phyloP scores from a whole-genome alignment of 345 rosid species.

The Sonneratia caseolaris region DNA sequence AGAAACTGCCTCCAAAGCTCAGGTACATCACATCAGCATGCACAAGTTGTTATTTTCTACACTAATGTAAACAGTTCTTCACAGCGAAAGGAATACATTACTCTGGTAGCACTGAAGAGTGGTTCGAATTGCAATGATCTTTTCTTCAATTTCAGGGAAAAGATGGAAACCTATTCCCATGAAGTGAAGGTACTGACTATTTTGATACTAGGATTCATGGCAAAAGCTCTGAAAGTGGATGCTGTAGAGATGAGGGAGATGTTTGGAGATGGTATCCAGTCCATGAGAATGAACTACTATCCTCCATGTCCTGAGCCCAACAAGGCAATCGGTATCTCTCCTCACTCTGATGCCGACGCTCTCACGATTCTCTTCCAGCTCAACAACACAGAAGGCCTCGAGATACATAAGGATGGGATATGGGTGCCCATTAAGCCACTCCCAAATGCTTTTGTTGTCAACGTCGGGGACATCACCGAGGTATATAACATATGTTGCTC shows the following conservation, averaged over 20 bases:
- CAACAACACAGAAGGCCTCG: conserved; percentile 18
- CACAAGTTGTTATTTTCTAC: too few species aligned
- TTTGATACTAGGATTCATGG: conserved; percentile 22
- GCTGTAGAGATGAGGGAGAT: conserved; percentile 23
- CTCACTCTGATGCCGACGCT: conserved; percentile 28
- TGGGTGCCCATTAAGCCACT: conserved; percentile 22
- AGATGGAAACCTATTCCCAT: conserved; percentile 19
- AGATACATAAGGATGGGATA: conserved; percentile 19
- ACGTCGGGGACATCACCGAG: conserved; percentile 13
- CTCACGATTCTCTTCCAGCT: conserved; percentile 19
- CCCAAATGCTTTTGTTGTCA: conserved; percentile 22
- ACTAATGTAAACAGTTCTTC: too few species aligned
- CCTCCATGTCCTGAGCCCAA: conserved; percentile 45
- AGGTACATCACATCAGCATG: conserved; percentile 19
- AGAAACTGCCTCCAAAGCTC: conserved; percentile 32
- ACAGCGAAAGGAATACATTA: too few species aligned
- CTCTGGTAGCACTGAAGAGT: background rate
- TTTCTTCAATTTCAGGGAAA: conserved; percentile 16
- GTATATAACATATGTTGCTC: conserved; percentile 4
- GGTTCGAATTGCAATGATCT: background rate
- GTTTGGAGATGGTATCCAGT: conserved; percentile 30
- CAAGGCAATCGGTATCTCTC: conserved; percentile 30
- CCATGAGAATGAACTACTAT: conserved; percentile 46
- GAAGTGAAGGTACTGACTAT: conserved; percentile 27
- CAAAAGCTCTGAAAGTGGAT: conserved; percentile 27